These are phyloP conservation scores for Penicillium capsulatum DNA, from an alignment of 2,329 filamentous ascomycete genomes.

Conservation along the genomic window DNA sequence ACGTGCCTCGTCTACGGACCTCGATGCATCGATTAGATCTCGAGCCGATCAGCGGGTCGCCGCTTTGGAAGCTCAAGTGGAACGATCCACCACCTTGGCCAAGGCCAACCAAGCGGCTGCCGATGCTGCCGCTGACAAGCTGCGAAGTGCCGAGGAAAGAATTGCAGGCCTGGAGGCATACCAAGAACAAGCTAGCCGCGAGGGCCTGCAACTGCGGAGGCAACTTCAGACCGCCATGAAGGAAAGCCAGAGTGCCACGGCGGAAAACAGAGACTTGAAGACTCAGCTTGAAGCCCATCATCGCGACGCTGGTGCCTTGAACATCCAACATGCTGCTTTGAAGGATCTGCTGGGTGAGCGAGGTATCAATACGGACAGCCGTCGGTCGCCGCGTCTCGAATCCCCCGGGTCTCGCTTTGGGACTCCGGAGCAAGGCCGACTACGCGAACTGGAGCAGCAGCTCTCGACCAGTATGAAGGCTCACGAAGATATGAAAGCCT, in stretches of 20 bases:
- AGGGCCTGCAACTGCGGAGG: conserved; percentile 82
- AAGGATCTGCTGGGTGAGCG: conserved; percentile 90
- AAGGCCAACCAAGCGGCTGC: conserved; percentile 87
- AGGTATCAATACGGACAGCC: conserved; percentile 68
- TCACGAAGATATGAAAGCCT: conserved; percentile 78
- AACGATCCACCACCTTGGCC: conserved; percentile 71
- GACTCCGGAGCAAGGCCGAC: conserved; percentile 71
- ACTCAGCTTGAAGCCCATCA: conserved; percentile 79
- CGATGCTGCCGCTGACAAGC: conserved; percentile 78
- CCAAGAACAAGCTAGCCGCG: conserved; percentile 92
- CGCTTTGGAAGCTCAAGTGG: conserved; percentile 75
- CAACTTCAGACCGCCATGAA: conserved; percentile 81
- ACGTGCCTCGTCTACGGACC: conserved; percentile 55
- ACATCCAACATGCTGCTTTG: conserved; percentile 85
- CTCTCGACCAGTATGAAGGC: conserved; percentile 70
- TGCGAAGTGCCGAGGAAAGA: conserved; percentile 88
- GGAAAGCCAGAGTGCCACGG: conserved; percentile 76
- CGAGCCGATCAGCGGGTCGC: conserved; percentile 54
- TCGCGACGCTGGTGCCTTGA: conserved; percentile 88
- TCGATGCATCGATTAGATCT: conserved; percentile 33
- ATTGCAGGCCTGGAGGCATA: conserved; percentile 96
- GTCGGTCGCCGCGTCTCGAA: conserved; percentile 67
- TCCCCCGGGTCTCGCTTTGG: conserved; percentile 71
- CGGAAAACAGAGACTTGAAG: conserved; percentile 75
- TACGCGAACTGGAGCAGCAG: conserved; percentile 84